Base-by-base conservation (phyloP, 768 basidiomycete genomes). In the Amanita jacksonii region DNA sequence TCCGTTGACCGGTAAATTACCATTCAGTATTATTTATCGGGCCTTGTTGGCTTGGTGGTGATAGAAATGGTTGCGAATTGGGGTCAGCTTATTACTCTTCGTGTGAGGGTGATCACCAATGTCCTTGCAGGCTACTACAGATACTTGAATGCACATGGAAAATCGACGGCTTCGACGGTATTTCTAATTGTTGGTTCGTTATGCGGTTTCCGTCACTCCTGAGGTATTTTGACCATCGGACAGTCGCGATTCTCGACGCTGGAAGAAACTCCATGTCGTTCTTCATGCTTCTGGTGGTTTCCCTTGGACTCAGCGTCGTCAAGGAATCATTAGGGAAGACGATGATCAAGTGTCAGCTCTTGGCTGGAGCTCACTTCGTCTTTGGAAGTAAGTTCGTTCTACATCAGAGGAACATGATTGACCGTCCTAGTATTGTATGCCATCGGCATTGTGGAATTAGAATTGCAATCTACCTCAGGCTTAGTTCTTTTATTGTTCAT, bases 31-130 rank as follows among this genome's bases (percentile, higher is more conserved):
- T 99, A 98, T 65, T 72, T 99, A 31, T 90, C 94, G 10, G 81
- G 85, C 42, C 79, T 93, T 16, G 74, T 94, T 41, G 81, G 74
- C 18, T 79, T 97, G 57, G 69, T 98, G 47, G 72, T 94, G 40
- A 77, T 97, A 50, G 96, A 99, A 60, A 97, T 96, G 87, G 68
- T 94, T 13, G 88, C 88, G 5, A 86, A 85, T 56, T 92, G 84
- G 80, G 84, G 87, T 83, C 47, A 47, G 73, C 62, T 7, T 15
- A 12, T 45, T 38, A 42, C 13, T 24, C 6, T 28, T 36, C 13
- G 38, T 15, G 30, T 8, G 9, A 46, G 38, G 6, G 8, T 38
- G 8, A 42, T 18, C 19, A 18, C 23, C 50, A 54, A 54, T 45
- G 12, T 43, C 13, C 22, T 23, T 43, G 35, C 55, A 84, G 91